These are phyloP conservation scores for Sporothrix phasma DNA, from an alignment of 2,329 filamentous ascomycete genomes.

Conservation along the genomic window DNA sequence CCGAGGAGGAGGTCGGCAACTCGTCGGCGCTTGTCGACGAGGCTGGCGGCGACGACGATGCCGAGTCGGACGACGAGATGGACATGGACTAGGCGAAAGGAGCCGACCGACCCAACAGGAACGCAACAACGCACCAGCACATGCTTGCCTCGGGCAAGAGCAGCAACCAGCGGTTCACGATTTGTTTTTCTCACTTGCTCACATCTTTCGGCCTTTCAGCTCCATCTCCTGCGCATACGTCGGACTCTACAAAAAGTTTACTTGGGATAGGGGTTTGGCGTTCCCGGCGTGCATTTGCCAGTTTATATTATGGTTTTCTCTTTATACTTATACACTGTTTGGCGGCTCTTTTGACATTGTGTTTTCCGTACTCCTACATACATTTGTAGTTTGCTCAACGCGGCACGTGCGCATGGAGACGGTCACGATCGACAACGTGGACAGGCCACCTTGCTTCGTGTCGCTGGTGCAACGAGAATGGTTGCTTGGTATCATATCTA, in stretches of 20 bases:
- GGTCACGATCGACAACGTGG: too few species aligned
- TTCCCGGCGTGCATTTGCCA: constrained; percentile 12
- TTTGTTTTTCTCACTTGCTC: background rate
- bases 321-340: background rate
- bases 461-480: too few species aligned
- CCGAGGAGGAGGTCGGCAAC: constrained; percentile 19
- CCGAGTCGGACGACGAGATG: constrained; percentile 15
- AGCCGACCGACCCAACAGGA: background rate
- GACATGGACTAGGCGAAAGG: constrained; percentile 12
- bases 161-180: background rate
- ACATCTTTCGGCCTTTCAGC: background rate
- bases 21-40: constrained; percentile 18
- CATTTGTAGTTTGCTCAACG: too few species aligned
- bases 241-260: background rate
- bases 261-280: constrained; percentile 9
- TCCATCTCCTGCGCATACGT: background rate
- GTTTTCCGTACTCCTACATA: background rate
- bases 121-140: background rate
- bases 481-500: constrained; percentile 5
- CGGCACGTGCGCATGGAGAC: too few species aligned
- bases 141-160: background rate
- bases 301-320: background rate
- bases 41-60: constrained; percentile 20
- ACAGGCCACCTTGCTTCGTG: too few species aligned
- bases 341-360: background rate